phyloP scores from a whole-genome alignment of 2,329 filamentous ascomycete species.

The Drechslerella dactyloides region DNA sequence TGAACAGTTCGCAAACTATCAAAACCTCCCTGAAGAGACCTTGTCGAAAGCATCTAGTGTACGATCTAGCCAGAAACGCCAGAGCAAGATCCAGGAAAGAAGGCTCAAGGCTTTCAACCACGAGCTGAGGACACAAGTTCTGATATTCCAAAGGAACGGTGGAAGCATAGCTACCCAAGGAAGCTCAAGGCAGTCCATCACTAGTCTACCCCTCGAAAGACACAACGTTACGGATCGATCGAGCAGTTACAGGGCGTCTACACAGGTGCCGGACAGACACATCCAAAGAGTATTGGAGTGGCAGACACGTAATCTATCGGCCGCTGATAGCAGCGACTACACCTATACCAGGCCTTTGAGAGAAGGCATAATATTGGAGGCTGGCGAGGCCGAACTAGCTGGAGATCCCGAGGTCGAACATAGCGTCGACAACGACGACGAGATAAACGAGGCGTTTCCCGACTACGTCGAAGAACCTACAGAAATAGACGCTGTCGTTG shows the following conservation, averaged over 20 bases:
- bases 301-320: constrained; percentile 12
- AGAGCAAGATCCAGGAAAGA: constrained; percentile 17
- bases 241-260: background rate
- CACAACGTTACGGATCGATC: constrained; percentile 5
- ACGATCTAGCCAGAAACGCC: constrained; percentile 18
- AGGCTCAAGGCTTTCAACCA: constrained; percentile 35
- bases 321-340: background rate
- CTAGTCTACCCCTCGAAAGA: constrained; percentile 2
- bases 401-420: background rate
- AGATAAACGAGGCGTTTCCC: constrained; percentile 32
- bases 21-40: constrained; percentile 27
- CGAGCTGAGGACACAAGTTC: constrained; percentile 33
- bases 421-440: constrained; percentile 16
- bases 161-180: constrained; percentile 33
- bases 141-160: constrained; percentile 18
- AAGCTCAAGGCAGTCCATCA: constrained; percentile 18
- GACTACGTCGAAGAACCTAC: constrained; percentile 32
- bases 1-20: constrained; percentile 20
- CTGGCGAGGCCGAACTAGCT: background rate
- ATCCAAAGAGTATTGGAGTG: constrained; percentile 24
- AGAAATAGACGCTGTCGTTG: constrained; percentile 31
- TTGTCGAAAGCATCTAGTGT: constrained; percentile 20
- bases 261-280: constrained; percentile 5
- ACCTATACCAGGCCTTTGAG: background rate
- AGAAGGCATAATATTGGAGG: background rate